Evolutionary conservation across 1,139 yeast genomes (phyloP).

Genomic region (Candida sanyaensis): DNA sequence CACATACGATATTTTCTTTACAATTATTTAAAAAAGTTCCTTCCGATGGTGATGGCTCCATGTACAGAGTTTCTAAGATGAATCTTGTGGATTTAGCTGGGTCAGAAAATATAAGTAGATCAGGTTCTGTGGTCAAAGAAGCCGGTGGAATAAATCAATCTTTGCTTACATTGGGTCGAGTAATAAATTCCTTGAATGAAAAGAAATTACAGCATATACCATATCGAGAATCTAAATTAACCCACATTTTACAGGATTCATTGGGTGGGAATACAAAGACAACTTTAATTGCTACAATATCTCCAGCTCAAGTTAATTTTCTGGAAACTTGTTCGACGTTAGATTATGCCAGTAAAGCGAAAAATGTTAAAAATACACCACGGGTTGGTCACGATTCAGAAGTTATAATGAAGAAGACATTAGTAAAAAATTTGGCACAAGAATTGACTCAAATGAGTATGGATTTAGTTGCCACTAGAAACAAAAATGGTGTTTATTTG

Average conservation of each 20-base stretch:
- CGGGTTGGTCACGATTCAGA: conserved; percentile 56
- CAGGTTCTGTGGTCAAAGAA: conserved; percentile 85
- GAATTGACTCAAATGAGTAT: conserved; percentile 57
- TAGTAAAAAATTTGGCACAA: conserved; percentile 56
- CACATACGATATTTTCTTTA: conserved; percentile 73
- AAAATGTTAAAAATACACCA: conserved; percentile 73
- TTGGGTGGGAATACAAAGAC: conserved; percentile 85
- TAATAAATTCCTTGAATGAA: conserved; percentile 64
- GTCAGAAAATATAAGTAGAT: conserved; percentile 74
- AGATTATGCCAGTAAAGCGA: conserved; percentile 83
- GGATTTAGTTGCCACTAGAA: conserved; percentile 63
- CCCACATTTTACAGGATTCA: conserved; percentile 81
- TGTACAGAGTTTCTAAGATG: conserved; percentile 58
- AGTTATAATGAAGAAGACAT: conserved; percentile 56
- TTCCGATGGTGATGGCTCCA: conserved; percentile 19
- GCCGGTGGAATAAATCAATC: conserved; percentile 90
- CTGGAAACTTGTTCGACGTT: conserved; percentile 84
- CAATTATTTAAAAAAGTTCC: conserved; percentile 50
- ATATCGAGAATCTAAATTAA: conserved; percentile 82
- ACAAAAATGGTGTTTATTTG: conserved; percentile 64
- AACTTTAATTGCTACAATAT: conserved; percentile 75
- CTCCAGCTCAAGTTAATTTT: conserved; percentile 71
- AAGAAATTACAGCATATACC: conserved; percentile 57
- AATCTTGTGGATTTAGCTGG: conserved; percentile 91
- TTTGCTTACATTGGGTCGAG: conserved; percentile 78